Percentiles rank a stretch among this genome's conserved stretches.
Conservation (phyloP, 2,329 filamentous ascomycete species). For the Tetracladium maxilliforme region DNA sequence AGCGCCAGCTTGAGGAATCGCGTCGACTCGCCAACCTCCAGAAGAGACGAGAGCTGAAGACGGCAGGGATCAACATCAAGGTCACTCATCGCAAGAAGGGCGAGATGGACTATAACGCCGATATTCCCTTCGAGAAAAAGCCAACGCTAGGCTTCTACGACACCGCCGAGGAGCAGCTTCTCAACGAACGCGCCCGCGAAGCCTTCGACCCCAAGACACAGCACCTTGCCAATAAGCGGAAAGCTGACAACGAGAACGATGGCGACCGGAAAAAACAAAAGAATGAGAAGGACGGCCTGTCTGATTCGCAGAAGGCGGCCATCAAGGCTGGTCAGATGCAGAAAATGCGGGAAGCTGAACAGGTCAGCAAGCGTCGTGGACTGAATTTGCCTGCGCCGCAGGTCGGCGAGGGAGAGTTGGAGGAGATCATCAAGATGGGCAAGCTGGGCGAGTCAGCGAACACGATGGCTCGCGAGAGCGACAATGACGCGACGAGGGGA, state of each 20-base stretch:
- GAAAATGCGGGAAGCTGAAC: slow-evolving; percentile 88
- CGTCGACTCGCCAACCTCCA: slow-evolving; percentile 78
- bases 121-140: slow-evolving; percentile 94
- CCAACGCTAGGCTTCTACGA: slow-evolving; percentile 86
- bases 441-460: slow-evolving; percentile 82
- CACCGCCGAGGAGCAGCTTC: slow-evolving; percentile 64
- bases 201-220: slow-evolving; percentile 88
- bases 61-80: slow-evolving; percentile 96
- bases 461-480: slow-evolving; percentile 56
- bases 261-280: slow-evolving; percentile 71
- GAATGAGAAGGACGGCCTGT: slow-evolving; percentile 70
- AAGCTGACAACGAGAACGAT: slow-evolving; percentile 79
- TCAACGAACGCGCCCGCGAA: slow-evolving; percentile 72
- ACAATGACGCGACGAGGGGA: slow-evolving; percentile 74
- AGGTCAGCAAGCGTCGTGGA: slow-evolving; percentile 79
- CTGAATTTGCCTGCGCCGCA: slow-evolving; percentile 81
- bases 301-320: slow-evolving; percentile 70
- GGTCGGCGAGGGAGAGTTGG: slow-evolving; percentile 81
- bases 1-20: slow-evolving; percentile 90
- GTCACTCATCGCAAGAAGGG: slow-evolving; percentile 82
- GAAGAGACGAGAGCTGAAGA: slow-evolving; percentile 92
- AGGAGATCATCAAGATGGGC: slow-evolving; percentile 98
- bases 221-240: slow-evolving; percentile 81
- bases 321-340: slow-evolving; percentile 90
- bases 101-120: slow-evolving; percentile 99